Base-by-base conservation (phyloP, 192 early-diverging fungal genomes). In the Entophlyctis helioformis region DNA sequence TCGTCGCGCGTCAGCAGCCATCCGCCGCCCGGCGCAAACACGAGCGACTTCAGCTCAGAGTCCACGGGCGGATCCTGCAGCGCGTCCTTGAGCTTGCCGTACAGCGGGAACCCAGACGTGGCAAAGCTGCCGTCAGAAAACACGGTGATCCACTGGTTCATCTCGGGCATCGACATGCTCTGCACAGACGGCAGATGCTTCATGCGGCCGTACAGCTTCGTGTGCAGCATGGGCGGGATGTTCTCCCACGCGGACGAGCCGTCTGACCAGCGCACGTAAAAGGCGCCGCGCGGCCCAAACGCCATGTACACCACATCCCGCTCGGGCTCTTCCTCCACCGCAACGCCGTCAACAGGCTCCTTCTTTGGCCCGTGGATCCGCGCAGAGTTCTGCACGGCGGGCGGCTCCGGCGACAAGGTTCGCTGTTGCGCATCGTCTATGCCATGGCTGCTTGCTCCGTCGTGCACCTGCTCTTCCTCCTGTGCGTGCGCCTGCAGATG, bases 1-100 rank as follows among this genome's bases (percentile, higher is more conserved):
- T 62, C 50, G 9, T 56, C 40, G 21, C 53, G 21, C 9, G 50
- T 39, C 21, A 62, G 29, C 8, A 56, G 28, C 50, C 54, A 62
- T 2, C 60, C 60, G 11, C 54, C 60, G 36, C 48, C 60, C 12
- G 60, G 60, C n/a, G 60, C 60, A 62, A 62, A 62, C 32, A 50
- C 43, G 2, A 62, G 39, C 19, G 41, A 38, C 11, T 31, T 47
- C 15, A 56, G 39, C 21, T 53, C 60, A 15, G 46, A 53, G 33
- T 51, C n/a, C n/a, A n/a, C 53, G 15, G 33, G 41, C 9, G 50
- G 40, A 32, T 50, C 46, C 32, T 45, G 41, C 18, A 62, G 25
- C 1, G 40, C 53, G 28, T 62, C 48, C 27, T 24, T 38, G 13
- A 62, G 41, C 46, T 46, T 49, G 6, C 45, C 53, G 9, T 42